These are phyloP conservation scores for Trypanosoma platydactyli DNA, from an alignment of 208 protist species.

Conservation along the genomic window DNA sequence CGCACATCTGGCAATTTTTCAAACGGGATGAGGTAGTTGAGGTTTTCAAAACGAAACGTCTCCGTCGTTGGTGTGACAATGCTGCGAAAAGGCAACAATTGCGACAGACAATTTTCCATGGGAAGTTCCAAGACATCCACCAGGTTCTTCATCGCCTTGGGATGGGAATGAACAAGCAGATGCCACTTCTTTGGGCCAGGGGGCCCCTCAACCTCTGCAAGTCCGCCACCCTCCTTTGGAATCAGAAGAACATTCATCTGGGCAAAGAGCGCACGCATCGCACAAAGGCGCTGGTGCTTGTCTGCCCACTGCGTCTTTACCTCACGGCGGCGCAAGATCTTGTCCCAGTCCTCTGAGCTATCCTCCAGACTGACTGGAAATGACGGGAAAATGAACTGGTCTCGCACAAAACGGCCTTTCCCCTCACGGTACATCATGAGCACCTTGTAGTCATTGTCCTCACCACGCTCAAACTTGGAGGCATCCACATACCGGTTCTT, in stretches of 20 bases:
- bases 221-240: slow-evolving; percentile 75
- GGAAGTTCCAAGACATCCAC: slow-evolving; percentile 85
- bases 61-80: slow-evolving; percentile 79
- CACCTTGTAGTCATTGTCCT: slow-evolving; percentile 91
- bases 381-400: slow-evolving; percentile 85
- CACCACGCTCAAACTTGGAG: slow-evolving; percentile 55
- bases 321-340: slow-evolving; percentile 68
- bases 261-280: slow-evolving; percentile 74
- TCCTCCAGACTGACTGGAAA: slow-evolving; percentile 68
- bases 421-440: slow-evolving; percentile 84
- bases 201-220: slow-evolving; percentile 87
- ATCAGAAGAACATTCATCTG: slow-evolving; percentile 78
- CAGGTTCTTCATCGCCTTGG: slow-evolving; percentile 70
- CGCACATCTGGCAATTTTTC: slow-evolving; percentile 81
- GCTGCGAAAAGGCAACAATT: slow-evolving; percentile 73
- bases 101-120: slow-evolving; percentile 71
- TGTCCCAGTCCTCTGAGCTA: slow-evolving; percentile 69
- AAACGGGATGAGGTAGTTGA: slow-evolving; percentile 66
- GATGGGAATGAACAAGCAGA: slow-evolving; percentile 58
- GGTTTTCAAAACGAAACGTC: slow-evolving; percentile 85
- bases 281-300: slow-evolving; percentile 67
- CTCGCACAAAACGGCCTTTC: slow-evolving; percentile 66
- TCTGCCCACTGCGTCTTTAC: slow-evolving; percentile 70
- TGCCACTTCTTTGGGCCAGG: slow-evolving; percentile 81
- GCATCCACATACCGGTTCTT: slow-evolving; percentile 67